phyloP scores from a whole-genome alignment of 257 asterid species.

The Solanum lignicaule region DNA sequence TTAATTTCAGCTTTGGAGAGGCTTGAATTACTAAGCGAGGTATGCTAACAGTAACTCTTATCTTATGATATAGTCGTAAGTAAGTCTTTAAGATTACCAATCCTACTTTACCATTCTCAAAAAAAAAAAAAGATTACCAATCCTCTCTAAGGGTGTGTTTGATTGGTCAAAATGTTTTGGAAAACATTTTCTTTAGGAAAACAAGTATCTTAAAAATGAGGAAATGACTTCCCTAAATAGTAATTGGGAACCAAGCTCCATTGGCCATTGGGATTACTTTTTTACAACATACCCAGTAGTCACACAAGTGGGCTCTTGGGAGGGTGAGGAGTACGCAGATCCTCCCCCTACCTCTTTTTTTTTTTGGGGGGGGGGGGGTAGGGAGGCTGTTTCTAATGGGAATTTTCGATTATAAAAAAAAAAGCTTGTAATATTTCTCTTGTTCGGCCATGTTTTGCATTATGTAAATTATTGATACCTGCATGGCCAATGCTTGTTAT shows the following conservation, averaged over 20 bases:
- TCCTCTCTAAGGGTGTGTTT: neutral
- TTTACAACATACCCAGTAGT: neutral
- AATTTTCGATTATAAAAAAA: neutral
- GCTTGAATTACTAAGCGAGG: constrained; percentile 77
- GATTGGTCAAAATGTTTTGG: neutral
- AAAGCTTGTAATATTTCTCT: neutral
- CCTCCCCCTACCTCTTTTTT: neutral
- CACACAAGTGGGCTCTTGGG: neutral
- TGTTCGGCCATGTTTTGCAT: neutral
- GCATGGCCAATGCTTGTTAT: neutral
- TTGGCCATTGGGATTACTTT: neutral
- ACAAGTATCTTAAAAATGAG: neutral
- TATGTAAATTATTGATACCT: neutral
- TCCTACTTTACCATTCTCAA: too few species aligned
- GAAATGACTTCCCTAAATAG: neutral
- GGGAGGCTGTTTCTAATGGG: neutral
- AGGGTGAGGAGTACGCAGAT: neutral
- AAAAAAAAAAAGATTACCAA: too few species aligned
- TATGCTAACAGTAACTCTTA: constrained; percentile 8
- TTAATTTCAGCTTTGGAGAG: constrained; percentile 60
- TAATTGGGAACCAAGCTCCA: neutral
- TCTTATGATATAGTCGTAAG: neutral
- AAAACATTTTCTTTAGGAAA: neutral
- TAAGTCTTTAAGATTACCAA: neutral
- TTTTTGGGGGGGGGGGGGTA: too few species aligned